These are phyloP conservation scores for Plantago coronopus DNA, from an alignment of 305 asterid genomes.

Conservation along the genomic window DNA sequence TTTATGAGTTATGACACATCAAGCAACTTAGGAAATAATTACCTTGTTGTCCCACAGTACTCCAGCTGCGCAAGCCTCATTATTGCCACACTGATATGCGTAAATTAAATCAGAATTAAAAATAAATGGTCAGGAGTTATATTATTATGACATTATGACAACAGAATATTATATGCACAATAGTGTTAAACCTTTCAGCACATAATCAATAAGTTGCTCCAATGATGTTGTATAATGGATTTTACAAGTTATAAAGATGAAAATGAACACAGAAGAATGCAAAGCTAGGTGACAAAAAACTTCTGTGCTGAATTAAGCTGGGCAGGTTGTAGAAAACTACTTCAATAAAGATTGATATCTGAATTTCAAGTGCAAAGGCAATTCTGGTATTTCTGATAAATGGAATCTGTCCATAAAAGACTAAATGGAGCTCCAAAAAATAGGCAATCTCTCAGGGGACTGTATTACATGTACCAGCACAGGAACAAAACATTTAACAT, in stretches of 20 bases:
- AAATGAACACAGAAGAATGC: neutral
- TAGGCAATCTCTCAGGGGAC: neutral
- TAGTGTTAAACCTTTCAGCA: neutral
- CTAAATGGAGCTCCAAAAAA: slow-evolving; percentile 5
- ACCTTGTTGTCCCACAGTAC: slow-evolving; percentile 86
- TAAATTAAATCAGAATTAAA: neutral
- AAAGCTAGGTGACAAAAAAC: neutral
- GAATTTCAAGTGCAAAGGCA: neutral
- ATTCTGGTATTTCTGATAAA: neutral
- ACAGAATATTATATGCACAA: neutral
- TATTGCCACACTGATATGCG: slow-evolving; percentile 56
- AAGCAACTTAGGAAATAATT: slow-evolving; percentile 10
- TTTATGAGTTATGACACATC: neutral
- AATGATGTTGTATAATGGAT: neutral
- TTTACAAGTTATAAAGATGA: neutral
- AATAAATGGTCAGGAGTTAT: neutral
- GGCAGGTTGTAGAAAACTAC: neutral
- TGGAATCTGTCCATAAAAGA: neutral
- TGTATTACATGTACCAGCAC: neutral
- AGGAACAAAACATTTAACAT: neutral
- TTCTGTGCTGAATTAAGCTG: neutral
- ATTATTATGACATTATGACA: neutral
- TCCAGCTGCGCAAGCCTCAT: slow-evolving; percentile 80
- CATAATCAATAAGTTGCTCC: neutral
- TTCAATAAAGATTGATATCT: neutral